Percentiles rank a stretch among this genome's conserved stretches.
Conservation (phyloP, 371 early-diverging fungal species). For the Phascolomyces articulosus region DNA sequence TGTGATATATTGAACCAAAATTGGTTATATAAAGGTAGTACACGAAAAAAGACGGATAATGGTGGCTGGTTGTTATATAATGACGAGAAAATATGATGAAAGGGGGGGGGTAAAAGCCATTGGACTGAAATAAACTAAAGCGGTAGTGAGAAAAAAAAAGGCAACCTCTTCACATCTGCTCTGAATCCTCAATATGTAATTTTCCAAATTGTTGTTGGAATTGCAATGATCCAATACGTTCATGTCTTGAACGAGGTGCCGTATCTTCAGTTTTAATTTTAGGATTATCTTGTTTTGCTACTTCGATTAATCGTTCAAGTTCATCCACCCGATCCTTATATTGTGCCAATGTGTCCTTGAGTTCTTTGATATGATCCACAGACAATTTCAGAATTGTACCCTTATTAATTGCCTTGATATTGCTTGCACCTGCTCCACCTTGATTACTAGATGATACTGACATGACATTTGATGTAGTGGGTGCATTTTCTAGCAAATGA, state of each 20-base stretch:
- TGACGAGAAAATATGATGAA: neutral
- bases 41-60: too few species aligned
- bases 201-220: conserved; percentile 34
- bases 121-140: too few species aligned
- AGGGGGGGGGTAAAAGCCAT: too few species aligned
- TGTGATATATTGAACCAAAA: too few species aligned
- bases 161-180: neutral
- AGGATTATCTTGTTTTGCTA: neutral
- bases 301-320: conserved; percentile 59
- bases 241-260: conserved; percentile 1
- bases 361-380: conserved; percentile 62
- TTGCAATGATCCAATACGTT: conserved; percentile 10
- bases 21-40: conserved; percentile 1
- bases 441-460: conserved; percentile 19
- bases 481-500: conserved; percentile 46
- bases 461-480: conserved; percentile 39
- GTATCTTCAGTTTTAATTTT: neutral
- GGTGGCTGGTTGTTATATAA: too few species aligned
- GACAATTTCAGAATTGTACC: conserved; percentile 87
- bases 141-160: too few species aligned
- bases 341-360: conserved; percentile 36
- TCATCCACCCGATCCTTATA: conserved; percentile 44
- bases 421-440: conserved; percentile 5
- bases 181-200: conserved; percentile 19
- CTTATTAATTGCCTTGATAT: conserved; percentile 73